phyloP scores from a whole-genome alignment of 305 asterid genomes.

The Rubia peregrina region DNA sequence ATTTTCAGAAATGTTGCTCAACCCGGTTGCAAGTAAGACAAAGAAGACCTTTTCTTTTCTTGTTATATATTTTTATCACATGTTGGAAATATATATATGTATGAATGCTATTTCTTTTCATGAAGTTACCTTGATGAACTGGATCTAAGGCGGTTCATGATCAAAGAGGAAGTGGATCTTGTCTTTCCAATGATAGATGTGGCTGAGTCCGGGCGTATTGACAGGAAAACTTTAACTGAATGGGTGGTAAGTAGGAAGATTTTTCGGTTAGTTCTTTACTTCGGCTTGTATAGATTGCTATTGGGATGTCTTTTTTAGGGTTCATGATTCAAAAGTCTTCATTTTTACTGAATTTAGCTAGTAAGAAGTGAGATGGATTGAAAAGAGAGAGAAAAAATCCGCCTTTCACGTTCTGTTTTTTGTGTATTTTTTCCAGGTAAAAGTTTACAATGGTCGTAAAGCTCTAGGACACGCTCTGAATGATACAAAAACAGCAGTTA shows the following conservation, averaged over 20 bases:
- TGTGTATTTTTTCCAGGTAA: constrained; percentile 41
- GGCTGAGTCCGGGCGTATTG: constrained; percentile 63
- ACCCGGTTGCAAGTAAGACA: constrained; percentile 53
- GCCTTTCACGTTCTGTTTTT: background rate
- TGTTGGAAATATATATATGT: too few species aligned
- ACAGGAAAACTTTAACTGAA: constrained; percentile 55
- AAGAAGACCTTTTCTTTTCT: background rate
- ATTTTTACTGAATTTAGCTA: background rate
- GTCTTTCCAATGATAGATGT: constrained; percentile 77
- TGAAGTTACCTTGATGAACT: constrained; percentile 58
- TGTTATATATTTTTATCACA: background rate
- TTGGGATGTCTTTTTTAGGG: background rate
- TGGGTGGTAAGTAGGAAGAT: constrained; percentile 66
- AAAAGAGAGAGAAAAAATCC: background rate
- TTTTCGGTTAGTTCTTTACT: background rate
- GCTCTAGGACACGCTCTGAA: constrained; percentile 68
- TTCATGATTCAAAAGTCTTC: constrained; percentile 2
- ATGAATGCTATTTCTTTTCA: background rate
- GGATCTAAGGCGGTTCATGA: constrained; percentile 72
- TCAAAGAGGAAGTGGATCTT: constrained; percentile 70
- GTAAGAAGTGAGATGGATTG: background rate
- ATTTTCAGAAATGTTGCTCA: constrained; percentile 65
- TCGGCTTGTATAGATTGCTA: background rate
- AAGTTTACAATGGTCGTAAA: constrained; percentile 67
- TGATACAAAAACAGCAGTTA: constrained; percentile 79